Percentiles rank a stretch among this genome's conserved stretches.
These are phyloP conservation scores for Hyaloraphidium curvatum DNA, from an alignment of 192 early-diverging fungal genomes.

Conservation along the genomic window DNA sequence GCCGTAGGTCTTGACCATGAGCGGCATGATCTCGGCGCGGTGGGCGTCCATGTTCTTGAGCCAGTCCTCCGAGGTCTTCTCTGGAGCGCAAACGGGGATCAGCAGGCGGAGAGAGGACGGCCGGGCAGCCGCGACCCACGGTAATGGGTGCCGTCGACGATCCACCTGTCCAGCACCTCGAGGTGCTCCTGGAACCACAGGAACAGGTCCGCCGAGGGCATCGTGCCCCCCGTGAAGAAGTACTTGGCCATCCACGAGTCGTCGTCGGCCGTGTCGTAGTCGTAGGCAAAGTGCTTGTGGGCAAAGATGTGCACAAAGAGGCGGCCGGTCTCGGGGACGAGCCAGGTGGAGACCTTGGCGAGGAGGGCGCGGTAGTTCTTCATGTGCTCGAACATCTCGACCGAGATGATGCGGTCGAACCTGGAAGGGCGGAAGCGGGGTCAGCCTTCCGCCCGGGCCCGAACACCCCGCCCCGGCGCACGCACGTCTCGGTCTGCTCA, in stretches of 20 bases:
- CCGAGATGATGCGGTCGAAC: constrained; percentile 30
- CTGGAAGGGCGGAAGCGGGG: constrained; percentile 5
- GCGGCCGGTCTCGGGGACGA: constrained; percentile 28
- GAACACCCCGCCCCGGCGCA: neutral
- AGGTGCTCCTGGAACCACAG: constrained; percentile 36
- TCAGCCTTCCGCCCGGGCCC: too few species aligned
- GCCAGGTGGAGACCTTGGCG: constrained; percentile 31
- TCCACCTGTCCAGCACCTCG: constrained; percentile 34
- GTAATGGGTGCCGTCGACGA: constrained; percentile 37
- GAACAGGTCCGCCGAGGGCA: constrained; percentile 30
- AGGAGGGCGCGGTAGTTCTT: constrained; percentile 37
- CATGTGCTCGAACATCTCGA: constrained; percentile 52
- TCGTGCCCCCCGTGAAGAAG: constrained; percentile 39
- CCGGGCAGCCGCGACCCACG: neutral
- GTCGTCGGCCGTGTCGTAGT: constrained; percentile 30
- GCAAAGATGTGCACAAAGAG: constrained; percentile 43
- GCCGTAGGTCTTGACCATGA: constrained; percentile 26
- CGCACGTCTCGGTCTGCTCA: neutral
- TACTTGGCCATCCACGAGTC: constrained; percentile 34
- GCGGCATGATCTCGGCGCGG: constrained; percentile 16
- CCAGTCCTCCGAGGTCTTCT: constrained; percentile 32
- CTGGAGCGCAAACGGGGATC: neutral
- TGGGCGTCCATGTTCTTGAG: constrained; percentile 24
- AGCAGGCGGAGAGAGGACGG: neutral
- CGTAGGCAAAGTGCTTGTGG: constrained; percentile 32